Percentiles rank a stretch among this genome's conserved stretches.
These are phyloP conservation scores for Pyracantha coccinea DNA, from an alignment of 331 rosid species.

Conservation along the genomic window DNA sequence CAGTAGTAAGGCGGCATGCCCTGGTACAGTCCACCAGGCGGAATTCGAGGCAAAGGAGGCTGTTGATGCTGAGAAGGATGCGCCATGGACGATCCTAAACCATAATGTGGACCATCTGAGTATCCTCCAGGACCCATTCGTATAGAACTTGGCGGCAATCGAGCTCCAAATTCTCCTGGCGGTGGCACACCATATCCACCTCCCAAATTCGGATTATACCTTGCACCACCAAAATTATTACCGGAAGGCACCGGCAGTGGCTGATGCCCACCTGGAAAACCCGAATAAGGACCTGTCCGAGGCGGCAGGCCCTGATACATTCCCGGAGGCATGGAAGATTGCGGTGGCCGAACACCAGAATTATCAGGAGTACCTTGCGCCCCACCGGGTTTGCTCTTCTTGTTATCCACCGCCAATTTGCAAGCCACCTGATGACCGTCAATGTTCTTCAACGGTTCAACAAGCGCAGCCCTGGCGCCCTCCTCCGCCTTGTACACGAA, in stretches of 20 bases:
- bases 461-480: constrained; percentile 48
- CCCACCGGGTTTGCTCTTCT: constrained; percentile 31
- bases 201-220: constrained; percentile 29
- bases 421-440: constrained; percentile 63
- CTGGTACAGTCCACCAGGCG: constrained; percentile 67
- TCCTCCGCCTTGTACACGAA: constrained; percentile 59
- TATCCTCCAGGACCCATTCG: constrained; percentile 29
- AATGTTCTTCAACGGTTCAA: constrained; percentile 39
- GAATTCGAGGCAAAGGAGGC: constrained; percentile 37
- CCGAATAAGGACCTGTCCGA: constrained; percentile 16
- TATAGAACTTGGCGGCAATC: constrained; percentile 34
- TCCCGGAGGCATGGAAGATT: constrained; percentile 14
- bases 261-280: constrained; percentile 31
- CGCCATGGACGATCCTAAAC: constrained; percentile 22
- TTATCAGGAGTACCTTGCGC: constrained; percentile 8
- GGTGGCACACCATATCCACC: constrained; percentile 28
- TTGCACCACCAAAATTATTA: constrained; percentile 8
- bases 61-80: constrained; percentile 35
- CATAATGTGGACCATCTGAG: constrained; percentile 41
- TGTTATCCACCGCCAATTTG: constrained; percentile 54
- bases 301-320: constrained; percentile 19
- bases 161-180: constrained; percentile 28
- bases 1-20: constrained; percentile 63
- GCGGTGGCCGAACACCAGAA: constrained; percentile 7
- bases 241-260: not conserved